These are phyloP conservation scores for Diplodia scrobiculata DNA, from an alignment of 2,329 filamentous ascomycete genomes.

Conservation along the genomic window DNA sequence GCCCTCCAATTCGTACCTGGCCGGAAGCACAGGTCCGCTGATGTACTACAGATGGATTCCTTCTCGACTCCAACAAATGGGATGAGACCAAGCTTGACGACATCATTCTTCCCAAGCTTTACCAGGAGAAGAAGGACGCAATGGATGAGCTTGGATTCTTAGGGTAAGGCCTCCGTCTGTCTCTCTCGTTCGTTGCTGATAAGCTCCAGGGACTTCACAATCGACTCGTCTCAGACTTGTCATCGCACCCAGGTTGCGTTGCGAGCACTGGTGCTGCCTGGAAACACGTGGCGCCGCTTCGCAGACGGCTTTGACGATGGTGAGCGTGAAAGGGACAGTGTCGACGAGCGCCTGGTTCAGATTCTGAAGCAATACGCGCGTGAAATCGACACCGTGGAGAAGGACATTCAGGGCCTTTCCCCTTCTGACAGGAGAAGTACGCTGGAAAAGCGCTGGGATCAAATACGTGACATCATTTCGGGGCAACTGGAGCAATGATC, in stretches of 20 bases:
- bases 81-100: conserved; percentile 50
- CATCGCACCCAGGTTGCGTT: conserved; percentile 52
- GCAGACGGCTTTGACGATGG: conserved; percentile 41
- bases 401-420: conserved; percentile 40
- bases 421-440: conserved; percentile 35
- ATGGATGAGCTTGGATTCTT: conserved; percentile 50
- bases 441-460: conserved; percentile 43
- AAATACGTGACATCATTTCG: conserved; percentile 40
- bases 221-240: conserved; percentile 42
- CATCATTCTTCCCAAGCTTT: conserved; percentile 46
- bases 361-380: conserved; percentile 40
- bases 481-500: conserved; percentile 14
- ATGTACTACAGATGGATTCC: conserved; percentile 46
- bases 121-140: conserved; percentile 37
- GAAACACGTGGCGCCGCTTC: conserved; percentile 37
- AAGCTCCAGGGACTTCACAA: conserved; percentile 37
- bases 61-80: conserved; percentile 42
- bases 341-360: conserved; percentile 44
- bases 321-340: conserved; percentile 40
- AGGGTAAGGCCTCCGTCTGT: conserved; percentile 33
- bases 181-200: not conserved
- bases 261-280: conserved; percentile 40
- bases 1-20: not conserved
- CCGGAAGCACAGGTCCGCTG: not conserved
- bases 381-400: conserved; percentile 26